phyloP scores from a whole-genome alignment of 1,284 basidiomycete genomes.

The Stygiomarasmius scandens region DNA sequence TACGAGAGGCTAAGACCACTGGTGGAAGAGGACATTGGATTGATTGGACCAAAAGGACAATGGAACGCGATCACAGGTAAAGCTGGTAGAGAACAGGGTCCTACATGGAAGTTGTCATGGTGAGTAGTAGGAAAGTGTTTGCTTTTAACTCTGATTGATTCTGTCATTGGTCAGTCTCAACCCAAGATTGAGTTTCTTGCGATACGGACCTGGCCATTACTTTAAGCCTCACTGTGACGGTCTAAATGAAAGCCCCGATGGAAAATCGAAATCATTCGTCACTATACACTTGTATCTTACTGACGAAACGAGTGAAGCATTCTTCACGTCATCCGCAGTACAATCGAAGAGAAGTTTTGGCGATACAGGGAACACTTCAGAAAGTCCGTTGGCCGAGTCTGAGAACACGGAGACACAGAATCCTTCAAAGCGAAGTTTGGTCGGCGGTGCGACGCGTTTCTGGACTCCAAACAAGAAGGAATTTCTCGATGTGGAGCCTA shows the following conservation, averaged over 20 bases:
- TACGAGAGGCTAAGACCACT: constrained; percentile 34
- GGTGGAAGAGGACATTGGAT: constrained; percentile 30
- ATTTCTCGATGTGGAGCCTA: constrained; percentile 38
- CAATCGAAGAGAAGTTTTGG: neutral
- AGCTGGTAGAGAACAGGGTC: constrained; percentile 31
- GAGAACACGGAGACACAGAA: too few species aligned
- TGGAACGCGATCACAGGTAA: constrained; percentile 38
- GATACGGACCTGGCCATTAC: constrained; percentile 43
- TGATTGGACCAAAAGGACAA: constrained; percentile 26
- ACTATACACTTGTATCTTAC: constrained; percentile 44
- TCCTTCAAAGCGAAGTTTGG: constrained; percentile 16
- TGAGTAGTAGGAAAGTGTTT: constrained; percentile 15
- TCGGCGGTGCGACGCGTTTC: constrained; percentile 40
- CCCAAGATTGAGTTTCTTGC: constrained; percentile 40
- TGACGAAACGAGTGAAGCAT: constrained; percentile 19
- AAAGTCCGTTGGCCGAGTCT: too few species aligned
- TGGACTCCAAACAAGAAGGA: constrained; percentile 40
- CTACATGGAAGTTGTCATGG: constrained; percentile 36
- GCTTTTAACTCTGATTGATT: too few species aligned
- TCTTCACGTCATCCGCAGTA: neutral
- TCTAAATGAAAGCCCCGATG: constrained; percentile 27
- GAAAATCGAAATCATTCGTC: constrained; percentile 37
- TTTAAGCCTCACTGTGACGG: constrained; percentile 45
- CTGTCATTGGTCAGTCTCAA: constrained; percentile 28
- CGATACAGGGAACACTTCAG: too few species aligned